These are phyloP conservation scores for Lepiota subincarnata DNA, from an alignment of 768 basidiomycete genomes.

Conservation along the genomic window DNA sequence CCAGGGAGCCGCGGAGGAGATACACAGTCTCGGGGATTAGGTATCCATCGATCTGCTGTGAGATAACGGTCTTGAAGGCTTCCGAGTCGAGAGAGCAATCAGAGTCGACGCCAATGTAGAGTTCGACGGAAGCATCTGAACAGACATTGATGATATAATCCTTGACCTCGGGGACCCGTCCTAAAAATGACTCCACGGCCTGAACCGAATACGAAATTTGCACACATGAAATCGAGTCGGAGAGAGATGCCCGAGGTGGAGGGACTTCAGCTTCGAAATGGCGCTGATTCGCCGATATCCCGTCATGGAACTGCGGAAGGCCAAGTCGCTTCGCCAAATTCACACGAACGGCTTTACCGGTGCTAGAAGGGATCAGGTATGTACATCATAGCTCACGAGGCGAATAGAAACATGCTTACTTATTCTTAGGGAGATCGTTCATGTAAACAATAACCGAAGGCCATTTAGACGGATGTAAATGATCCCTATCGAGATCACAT, in stretches of 20 bases:
- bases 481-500: slow-evolving; percentile 24
- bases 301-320: slow-evolving; percentile 32
- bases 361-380: slow-evolving; percentile 17
- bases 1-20: slow-evolving; percentile 24
- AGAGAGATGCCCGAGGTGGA: slow-evolving; percentile 26
- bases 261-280: slow-evolving; percentile 38
- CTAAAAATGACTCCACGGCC: slow-evolving; percentile 25
- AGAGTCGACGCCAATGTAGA: slow-evolving; percentile 30
- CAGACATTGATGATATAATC: slow-evolving; percentile 31
- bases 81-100: slow-evolving; percentile 16
- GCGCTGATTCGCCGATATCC: slow-evolving; percentile 28
- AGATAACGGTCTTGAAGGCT: slow-evolving; percentile 19
- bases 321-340: slow-evolving; percentile 38
- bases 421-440: slow-evolving; percentile 43
- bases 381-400: not conserved
- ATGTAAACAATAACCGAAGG: slow-evolving; percentile 45
- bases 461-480: slow-evolving; percentile 48
- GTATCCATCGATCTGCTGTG: slow-evolving; percentile 33
- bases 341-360: slow-evolving; percentile 45
- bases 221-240: slow-evolving; percentile 34
- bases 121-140: slow-evolving; percentile 31
- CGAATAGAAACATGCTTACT: slow-evolving; percentile 15
- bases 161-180: slow-evolving; percentile 23
- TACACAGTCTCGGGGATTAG: slow-evolving; percentile 33
- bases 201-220: slow-evolving; percentile 26